phyloP scores from a whole-genome alignment of 495 filamentous ascomycete genomes.

The Daldinia grandis region DNA sequence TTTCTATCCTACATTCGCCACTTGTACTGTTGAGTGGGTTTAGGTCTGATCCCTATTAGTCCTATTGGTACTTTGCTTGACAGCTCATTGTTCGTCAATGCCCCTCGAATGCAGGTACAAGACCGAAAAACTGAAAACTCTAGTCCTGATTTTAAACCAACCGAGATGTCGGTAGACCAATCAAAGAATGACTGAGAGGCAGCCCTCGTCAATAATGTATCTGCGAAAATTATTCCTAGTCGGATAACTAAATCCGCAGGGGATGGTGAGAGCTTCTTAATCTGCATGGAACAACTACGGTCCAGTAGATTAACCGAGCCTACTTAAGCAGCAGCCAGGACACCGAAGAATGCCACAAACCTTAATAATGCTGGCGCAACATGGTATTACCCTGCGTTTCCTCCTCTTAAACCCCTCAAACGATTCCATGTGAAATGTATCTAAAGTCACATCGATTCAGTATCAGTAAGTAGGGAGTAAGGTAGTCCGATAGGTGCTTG shows the following conservation, averaged over 20 bases:
- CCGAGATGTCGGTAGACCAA: constrained; percentile 13
- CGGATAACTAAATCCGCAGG: constrained; percentile 16
- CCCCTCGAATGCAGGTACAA: constrained; percentile 27
- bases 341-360: constrained; percentile 26
- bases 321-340: constrained; percentile 10
- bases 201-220: not conserved
- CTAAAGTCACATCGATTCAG: not conserved
- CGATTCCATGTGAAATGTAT: constrained; percentile 30
- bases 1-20: not conserved
- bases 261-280: constrained; percentile 3
- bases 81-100: not conserved
- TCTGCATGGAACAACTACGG: not conserved
- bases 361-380: constrained; percentile 14
- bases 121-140: constrained; percentile 7
- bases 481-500: not conserved
- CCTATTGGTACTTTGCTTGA: too few species aligned
- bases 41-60: too few species aligned
- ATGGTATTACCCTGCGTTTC: constrained; percentile 23
- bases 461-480: too few species aligned
- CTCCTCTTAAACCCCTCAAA: not conserved
- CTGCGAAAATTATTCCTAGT: constrained; percentile 5
- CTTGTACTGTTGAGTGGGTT: too few species aligned
- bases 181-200: not conserved
- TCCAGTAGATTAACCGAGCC: constrained; percentile 5
- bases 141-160: constrained; percentile 8